These are phyloP conservation scores for Circinella umbellata DNA, from an alignment of 371 early-diverging fungal genomes.

Conservation along the genomic window DNA sequence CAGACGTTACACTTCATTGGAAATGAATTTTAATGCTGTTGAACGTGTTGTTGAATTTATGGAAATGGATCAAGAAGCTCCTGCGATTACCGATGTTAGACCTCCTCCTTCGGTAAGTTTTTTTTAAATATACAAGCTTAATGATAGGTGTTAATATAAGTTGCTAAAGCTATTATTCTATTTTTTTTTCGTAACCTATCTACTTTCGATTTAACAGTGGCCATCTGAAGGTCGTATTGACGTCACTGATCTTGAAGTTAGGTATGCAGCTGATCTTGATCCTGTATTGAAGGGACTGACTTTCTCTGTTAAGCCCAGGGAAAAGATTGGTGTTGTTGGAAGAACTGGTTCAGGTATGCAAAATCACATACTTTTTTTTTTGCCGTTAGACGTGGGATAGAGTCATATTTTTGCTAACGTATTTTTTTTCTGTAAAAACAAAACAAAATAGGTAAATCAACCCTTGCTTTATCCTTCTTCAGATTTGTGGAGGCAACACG, in stretches of 20 bases:
- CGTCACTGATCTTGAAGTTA: conserved; percentile 59
- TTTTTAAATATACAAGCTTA: too few relatives aligned
- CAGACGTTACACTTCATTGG: conserved; percentile 74
- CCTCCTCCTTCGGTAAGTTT: conserved; percentile 60
- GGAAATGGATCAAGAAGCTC: conserved; percentile 78
- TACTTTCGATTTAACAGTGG: conserved; percentile 48
- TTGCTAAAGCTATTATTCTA: too few relatives aligned
- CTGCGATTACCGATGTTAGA: conserved; percentile 51
- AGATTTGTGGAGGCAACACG: conserved; percentile 70
- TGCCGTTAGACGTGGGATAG: too few relatives aligned
- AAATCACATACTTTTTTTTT: too few relatives aligned
- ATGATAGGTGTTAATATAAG: too few relatives aligned
- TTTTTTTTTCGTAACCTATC: background rate
- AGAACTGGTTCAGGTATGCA: conserved; percentile 66
- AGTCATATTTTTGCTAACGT: too few relatives aligned
- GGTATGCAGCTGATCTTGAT: conserved; percentile 64
- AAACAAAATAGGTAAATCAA: conserved; percentile 60
- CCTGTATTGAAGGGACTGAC: conserved; percentile 64
- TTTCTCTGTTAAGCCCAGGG: conserved; percentile 52
- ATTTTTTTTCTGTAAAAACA: too few relatives aligned
- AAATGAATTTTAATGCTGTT: conserved; percentile 84
- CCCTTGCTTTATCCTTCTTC: conserved; percentile 76
- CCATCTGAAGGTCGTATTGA: conserved; percentile 66
- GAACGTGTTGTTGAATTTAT: conserved; percentile 87
- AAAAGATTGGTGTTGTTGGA: conserved; percentile 71